Base-by-base conservation (phyloP, 176 grass and related monocot species). In the Neostapfia colusana region DNA sequence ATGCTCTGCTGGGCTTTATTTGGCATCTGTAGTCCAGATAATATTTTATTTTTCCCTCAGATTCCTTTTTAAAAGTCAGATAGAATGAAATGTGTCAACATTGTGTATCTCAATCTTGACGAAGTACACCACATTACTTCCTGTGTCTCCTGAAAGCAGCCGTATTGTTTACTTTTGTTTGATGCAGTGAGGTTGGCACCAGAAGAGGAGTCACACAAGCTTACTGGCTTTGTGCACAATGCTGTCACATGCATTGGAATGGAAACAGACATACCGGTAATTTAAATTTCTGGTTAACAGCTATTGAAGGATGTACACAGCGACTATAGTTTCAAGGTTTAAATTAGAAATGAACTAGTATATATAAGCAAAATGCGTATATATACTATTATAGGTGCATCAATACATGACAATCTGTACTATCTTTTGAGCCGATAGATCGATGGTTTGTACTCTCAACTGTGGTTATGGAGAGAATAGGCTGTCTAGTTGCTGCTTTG, bases 161-260 rank as follows among this genome's bases (percentile, higher is more conserved):
- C 0, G 35, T 62, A 14, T n/a, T 75, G 1, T 55, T 78, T 77
- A 18, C 51, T 38, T 77, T 39, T 79, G 39, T 79, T 88, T 86
- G 36, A 82, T 89, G 67, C 73, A 97, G 95, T 94, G 87, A 98
- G 91, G 59, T 85, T 98, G 10, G 95, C 91, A 81, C 91, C 89
- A 73, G 91, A 94, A 90, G 95, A 92, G 69, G 95, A 98, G 82
- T 98, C 95, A 18, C 77, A 60, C 8, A 82, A 88, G 79, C 91
- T 98, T 72, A 98, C 95, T 68, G 95, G 91, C 48, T 98, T 89
- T 76, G 85, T 92, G 63, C 95, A 94, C 69, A 94, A 98, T 59
- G 91, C 59, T 62, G 95, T 98, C 51, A 98, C 95, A 67, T 94
- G 91, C 85, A 92, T 98, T 53, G 95, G 95, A 61, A 94, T 92